phyloP scores from a whole-genome alignment of 2,329 filamentous ascomycete species.

The Ceratocystis huliohia region DNA sequence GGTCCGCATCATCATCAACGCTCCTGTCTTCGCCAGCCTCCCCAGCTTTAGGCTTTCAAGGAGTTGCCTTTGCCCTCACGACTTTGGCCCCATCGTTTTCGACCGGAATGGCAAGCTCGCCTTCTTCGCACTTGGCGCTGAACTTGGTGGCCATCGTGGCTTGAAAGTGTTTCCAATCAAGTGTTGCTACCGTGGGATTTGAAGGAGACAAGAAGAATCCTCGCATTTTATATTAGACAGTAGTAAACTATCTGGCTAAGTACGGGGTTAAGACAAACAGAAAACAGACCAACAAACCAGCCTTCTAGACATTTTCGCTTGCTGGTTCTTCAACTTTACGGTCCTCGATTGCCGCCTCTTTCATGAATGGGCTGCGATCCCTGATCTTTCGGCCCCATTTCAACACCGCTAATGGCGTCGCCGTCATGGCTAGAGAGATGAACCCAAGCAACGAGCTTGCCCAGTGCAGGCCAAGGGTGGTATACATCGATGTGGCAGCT shows the following conservation, averaged over 20 bases:
- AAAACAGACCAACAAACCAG: not conserved
- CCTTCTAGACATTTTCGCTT: not conserved
- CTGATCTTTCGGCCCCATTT: constrained; percentile 18
- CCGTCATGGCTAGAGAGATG: constrained; percentile 19
- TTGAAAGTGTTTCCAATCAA: constrained; percentile 6
- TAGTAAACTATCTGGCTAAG: not conserved
- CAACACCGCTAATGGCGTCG: constrained; percentile 17
- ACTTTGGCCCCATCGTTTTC: not conserved
- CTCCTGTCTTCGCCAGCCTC: not conserved
- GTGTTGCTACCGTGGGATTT: not conserved
- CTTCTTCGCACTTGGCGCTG: not conserved
- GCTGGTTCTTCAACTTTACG: not conserved
- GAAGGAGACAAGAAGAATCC: not conserved
- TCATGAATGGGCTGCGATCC: constrained; percentile 20
- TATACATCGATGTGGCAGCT: constrained; percentile 18
- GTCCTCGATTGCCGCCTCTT: constrained; percentile 14
- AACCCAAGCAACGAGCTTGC: constrained; percentile 20
- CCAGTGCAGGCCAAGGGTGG: constrained; percentile 19
- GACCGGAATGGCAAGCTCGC: not conserved
- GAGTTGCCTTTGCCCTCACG: not conserved
- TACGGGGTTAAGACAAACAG: not conserved
- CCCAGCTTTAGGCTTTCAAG: not conserved
- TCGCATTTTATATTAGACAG: too few relatives aligned
- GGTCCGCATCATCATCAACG: not conserved
- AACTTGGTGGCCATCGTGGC: constrained; percentile 6